Conservation (phyloP, 2,329 filamentous ascomycete genomes). For the Exophiala sideris region DNA sequence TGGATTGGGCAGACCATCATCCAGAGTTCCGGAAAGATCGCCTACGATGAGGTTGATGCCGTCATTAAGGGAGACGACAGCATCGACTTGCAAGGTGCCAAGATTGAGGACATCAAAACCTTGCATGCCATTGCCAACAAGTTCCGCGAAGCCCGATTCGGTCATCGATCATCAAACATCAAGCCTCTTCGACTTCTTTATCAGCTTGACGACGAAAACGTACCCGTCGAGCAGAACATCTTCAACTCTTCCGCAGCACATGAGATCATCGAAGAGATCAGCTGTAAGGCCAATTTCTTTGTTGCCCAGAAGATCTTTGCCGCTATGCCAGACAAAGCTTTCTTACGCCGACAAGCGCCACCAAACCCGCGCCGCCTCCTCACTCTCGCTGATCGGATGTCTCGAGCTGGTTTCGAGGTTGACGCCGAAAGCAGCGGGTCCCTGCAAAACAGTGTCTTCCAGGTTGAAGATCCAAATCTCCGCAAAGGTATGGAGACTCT, state of each 20-base stretch:
- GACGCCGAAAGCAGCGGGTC: conserved; percentile 85
- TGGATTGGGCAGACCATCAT: conserved; percentile 94
- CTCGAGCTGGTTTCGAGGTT: conserved; percentile 81
- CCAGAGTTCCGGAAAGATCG: conserved; percentile 83
- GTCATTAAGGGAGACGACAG: conserved; percentile 65
- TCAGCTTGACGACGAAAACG: conserved; percentile 95
- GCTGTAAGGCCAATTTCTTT: conserved; percentile 86
- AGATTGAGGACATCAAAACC: conserved; percentile 73
- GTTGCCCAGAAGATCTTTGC: conserved; percentile 79
- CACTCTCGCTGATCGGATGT: conserved; percentile 91
- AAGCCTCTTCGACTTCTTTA: conserved; percentile 84
- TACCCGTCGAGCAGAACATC: conserved; percentile 92
- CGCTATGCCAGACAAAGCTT: conserved; percentile 83
- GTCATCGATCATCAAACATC: conserved; percentile 72
- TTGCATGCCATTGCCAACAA: conserved; percentile 80
- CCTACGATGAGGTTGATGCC: conserved; percentile 80
- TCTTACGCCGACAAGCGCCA: conserved; percentile 79
- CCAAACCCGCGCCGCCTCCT: conserved; percentile 86
- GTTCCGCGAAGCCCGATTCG: conserved; percentile 83
- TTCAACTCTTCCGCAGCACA: conserved; percentile 87
- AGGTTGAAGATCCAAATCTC: conserved; percentile 80
- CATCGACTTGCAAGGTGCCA: conserved; percentile 62
- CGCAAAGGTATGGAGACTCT: conserved; percentile 98
- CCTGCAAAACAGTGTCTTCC: conserved; percentile 92
- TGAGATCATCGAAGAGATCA: conserved; percentile 91